A percentile compares a stretch with the other conserved stretches of the same genome.
These are phyloP conservation scores for Jatropha curcas DNA, from an alignment of 345 rosid species.

Conservation along the genomic window DNA sequence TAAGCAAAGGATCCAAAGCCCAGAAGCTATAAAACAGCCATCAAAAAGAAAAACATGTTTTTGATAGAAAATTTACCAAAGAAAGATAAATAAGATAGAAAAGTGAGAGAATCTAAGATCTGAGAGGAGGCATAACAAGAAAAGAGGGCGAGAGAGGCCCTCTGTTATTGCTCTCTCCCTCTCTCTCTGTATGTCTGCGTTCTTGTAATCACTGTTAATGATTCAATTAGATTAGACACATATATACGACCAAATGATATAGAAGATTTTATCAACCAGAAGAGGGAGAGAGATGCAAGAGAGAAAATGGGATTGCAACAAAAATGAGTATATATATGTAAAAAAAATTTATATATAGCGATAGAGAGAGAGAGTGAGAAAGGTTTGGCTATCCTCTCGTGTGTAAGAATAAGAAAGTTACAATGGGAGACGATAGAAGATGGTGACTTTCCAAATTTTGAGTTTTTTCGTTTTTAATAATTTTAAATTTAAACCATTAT, in stretches of 20 bases:
- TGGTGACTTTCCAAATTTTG: constrained; percentile 30
- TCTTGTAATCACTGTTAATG: constrained; percentile 19
- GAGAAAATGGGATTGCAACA: constrained; percentile 15
- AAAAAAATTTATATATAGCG: not conserved
- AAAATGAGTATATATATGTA: constrained; percentile 8
- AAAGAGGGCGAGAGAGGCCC: constrained; percentile 60
- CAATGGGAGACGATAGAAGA: constrained; percentile 22
- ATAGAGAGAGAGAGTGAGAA: constrained; percentile 7
- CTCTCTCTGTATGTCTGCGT: constrained; percentile 15
- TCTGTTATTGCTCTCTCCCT: constrained; percentile 37
- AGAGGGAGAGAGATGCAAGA: constrained; percentile 16
- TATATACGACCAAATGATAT: constrained; percentile 7
- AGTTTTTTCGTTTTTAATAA: not conserved
- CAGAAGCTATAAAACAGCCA: constrained; percentile 11
- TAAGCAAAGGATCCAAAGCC: constrained; percentile 31
- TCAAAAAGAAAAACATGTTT: constrained; percentile 10
- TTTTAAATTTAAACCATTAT: not conserved
- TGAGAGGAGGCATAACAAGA: constrained; percentile 45
- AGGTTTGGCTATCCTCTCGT: constrained; percentile 32
- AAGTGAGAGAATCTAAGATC: constrained; percentile 39
- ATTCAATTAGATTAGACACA: constrained; percentile 14
- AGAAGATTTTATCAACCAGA: constrained; percentile 35
- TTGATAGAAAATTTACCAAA: constrained; percentile 19
- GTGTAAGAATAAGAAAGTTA: constrained; percentile 33
- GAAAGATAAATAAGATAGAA: constrained; percentile 37